Conservation (phyloP, 345 rosid genomes). For the Lagerstroemia speciosa region DNA sequence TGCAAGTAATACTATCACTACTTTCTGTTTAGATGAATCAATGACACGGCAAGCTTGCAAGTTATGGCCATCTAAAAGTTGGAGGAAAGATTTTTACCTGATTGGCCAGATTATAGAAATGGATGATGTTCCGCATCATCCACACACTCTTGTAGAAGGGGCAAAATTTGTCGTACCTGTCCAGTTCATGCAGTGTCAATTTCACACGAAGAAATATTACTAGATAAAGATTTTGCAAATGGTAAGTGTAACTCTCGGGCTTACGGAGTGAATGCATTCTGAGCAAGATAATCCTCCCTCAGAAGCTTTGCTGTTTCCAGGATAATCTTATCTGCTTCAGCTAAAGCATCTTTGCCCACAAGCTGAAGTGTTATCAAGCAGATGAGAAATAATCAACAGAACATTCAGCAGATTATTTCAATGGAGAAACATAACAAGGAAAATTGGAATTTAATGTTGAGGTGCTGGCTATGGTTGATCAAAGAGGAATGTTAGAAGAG, state of each 20-base stretch:
- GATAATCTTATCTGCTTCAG: constrained; percentile 92
- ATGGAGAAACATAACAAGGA: neutral
- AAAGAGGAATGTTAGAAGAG: neutral
- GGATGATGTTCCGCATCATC: constrained; percentile 99
- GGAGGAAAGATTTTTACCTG: constrained; percentile 42
- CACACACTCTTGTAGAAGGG: constrained; percentile 99
- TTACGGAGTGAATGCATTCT: constrained; percentile 98
- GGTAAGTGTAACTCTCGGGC: constrained; percentile 9
- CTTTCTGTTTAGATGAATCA: too few relatives aligned
- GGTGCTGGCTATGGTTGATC: neutral
- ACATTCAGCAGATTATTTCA: neutral
- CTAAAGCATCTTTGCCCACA: constrained; percentile 99
- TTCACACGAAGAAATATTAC: neutral
- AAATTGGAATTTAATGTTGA: neutral
- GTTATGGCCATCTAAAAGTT: neutral
- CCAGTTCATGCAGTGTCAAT: constrained; percentile 11
- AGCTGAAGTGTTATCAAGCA: constrained; percentile 44
- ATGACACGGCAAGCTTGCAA: neutral
- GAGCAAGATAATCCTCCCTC: constrained; percentile 99
- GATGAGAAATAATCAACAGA: neutral
- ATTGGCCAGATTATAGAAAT: constrained; percentile 88
- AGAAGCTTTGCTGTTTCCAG: constrained; percentile 96
- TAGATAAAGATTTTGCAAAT: neutral
- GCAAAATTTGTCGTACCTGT: constrained; percentile 92
- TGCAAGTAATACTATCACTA: too few relatives aligned